A percentile compares a stretch with the other conserved stretches of the same genome.
phyloP scores from a whole-genome alignment of 495 filamentous ascomycete species.

The Penicillium maclennaniae region DNA sequence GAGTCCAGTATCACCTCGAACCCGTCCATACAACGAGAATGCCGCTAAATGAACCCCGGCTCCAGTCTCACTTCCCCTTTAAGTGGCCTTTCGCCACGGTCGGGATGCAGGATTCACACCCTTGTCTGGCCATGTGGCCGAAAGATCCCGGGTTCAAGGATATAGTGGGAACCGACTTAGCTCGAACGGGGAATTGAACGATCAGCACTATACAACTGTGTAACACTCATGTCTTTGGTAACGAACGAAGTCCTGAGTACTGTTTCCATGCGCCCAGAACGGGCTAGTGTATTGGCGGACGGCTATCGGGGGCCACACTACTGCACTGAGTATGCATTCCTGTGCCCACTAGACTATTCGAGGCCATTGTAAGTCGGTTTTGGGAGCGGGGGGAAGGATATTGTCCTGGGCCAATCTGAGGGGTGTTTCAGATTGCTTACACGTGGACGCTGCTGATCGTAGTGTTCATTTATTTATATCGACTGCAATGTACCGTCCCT shows the following conservation, averaged over 20 bases:
- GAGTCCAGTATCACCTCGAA: not conserved
- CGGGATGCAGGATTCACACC: conserved; percentile 4
- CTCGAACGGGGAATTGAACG: not conserved
- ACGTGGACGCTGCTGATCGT: conserved; percentile 6
- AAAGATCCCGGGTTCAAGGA: conserved; percentile 7
- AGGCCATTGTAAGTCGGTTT: not conserved
- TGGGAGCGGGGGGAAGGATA: not conserved
- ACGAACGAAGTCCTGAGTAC: not conserved
- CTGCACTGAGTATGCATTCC: not conserved
- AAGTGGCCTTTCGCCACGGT: not conserved
- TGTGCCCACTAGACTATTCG: not conserved
- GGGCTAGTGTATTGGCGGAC: not conserved
- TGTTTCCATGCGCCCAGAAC: not conserved
- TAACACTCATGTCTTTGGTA: not conserved
- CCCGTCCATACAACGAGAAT: not conserved
- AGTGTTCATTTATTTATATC: not conserved
- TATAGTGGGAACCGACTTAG: not conserved
- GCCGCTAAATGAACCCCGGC: not conserved
- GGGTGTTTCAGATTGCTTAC: conserved; percentile 18
- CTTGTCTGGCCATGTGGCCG: conserved; percentile 16
- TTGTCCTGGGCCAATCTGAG: conserved; percentile 2
- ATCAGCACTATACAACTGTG: not conserved
- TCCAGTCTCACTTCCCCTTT: not conserved
- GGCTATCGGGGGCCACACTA: not conserved
- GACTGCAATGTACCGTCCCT: too few species aligned